A percentile compares a stretch with the other conserved stretches of the same genome.
Evolutionary conservation across 2,329 filamentous ascomycete species (phyloP).

Genomic region (Chlorencoelia australis): DNA sequence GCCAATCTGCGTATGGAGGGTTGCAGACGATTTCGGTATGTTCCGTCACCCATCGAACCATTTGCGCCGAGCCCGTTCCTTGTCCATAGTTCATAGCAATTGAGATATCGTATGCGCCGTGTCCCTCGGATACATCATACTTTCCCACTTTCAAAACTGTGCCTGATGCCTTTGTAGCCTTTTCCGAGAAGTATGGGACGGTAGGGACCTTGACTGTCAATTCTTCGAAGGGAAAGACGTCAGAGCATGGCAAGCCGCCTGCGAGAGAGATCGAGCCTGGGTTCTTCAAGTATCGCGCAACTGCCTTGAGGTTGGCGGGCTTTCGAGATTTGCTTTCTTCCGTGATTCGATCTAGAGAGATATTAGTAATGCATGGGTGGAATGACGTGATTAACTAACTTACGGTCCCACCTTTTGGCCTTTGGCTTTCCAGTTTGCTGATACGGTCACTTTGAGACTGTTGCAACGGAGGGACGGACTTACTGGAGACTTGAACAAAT

Average conservation of each 20-base stretch:
- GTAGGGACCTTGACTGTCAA: constrained; percentile 64
- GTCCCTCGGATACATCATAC: constrained; percentile 62
- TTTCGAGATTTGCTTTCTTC: constrained; percentile 49
- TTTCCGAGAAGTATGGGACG: constrained; percentile 60
- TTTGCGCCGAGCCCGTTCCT: constrained; percentile 72
- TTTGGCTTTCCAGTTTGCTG: constrained; percentile 55
- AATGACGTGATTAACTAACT: constrained; percentile 32
- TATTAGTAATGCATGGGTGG: too few species aligned
- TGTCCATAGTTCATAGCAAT: constrained; percentile 92
- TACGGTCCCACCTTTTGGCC: constrained; percentile 78
- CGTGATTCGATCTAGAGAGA: constrained; percentile 41
- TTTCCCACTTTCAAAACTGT: constrained; percentile 62
- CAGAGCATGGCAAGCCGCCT: constrained; percentile 77
- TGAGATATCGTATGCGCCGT: constrained; percentile 58
- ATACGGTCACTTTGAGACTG: constrained; percentile 19
- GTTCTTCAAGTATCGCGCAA: constrained; percentile 67
- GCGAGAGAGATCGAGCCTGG: constrained; percentile 84
- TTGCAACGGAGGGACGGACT: constrained; percentile 18
- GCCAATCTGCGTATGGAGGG: constrained; percentile 87
- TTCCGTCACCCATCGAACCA: constrained; percentile 85
- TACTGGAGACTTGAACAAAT: constrained; percentile 73
- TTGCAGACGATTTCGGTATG: constrained; percentile 86
- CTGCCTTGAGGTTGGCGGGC: constrained; percentile 70
- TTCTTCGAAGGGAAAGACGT: constrained; percentile 86
- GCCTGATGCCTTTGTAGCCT: constrained; percentile 51